A percentile compares a stretch with the other conserved stretches of the same genome.
These are phyloP conservation scores for Recurvomyces mirabilis DNA, from an alignment of 495 filamentous ascomycete species.

Conservation along the genomic window DNA sequence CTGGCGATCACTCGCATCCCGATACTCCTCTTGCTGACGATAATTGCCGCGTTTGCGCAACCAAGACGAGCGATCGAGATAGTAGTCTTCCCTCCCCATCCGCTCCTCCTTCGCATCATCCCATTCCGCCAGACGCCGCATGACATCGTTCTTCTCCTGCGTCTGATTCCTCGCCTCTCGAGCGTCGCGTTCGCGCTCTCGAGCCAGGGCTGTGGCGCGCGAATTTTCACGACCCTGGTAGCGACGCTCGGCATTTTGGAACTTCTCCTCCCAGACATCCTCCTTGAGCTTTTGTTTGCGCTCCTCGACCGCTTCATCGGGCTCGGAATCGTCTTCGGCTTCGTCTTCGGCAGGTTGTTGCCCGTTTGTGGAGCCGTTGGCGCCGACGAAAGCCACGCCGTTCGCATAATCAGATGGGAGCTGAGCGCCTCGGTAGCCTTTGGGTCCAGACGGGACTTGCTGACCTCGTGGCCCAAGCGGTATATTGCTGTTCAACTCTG, in stretches of 20 bases:
- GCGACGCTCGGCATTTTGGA: slow-evolving; percentile 72
- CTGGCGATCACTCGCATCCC: slow-evolving; percentile 71
- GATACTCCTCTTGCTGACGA: slow-evolving; percentile 55
- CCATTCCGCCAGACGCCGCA: slow-evolving; percentile 66
- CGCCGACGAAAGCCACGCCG: slow-evolving; percentile 68
- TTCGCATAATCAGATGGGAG: slow-evolving; percentile 70
- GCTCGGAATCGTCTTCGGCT: slow-evolving; percentile 80
- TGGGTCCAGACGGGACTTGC: slow-evolving; percentile 62
- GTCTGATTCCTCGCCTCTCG: slow-evolving; percentile 22
- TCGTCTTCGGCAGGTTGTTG: slow-evolving; percentile 39
- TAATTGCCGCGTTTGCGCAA: slow-evolving; percentile 66
- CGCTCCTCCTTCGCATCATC: slow-evolving; percentile 73
- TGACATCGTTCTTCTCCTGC: slow-evolving; percentile 57
- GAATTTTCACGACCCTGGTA: slow-evolving; percentile 85
- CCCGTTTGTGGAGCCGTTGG: slow-evolving; percentile 46
- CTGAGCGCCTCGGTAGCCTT: slow-evolving; percentile 55
- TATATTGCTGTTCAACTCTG: slow-evolving; percentile 58
- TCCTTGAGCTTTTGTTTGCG: slow-evolving; percentile 59
- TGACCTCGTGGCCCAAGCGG: slow-evolving; percentile 69
- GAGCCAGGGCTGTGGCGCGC: slow-evolving; percentile 68
- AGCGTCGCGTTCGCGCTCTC: slow-evolving; percentile 63
- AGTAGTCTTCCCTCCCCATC: slow-evolving; percentile 64
- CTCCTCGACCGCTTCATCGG: slow-evolving; percentile 72
- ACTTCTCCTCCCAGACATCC: slow-evolving; percentile 67
- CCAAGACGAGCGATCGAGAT: slow-evolving; percentile 74